Percentiles rank a stretch among this genome's conserved stretches.
phyloP scores from a whole-genome alignment of 441 rosid genomes.

The Gossypium schwendimanii region DNA sequence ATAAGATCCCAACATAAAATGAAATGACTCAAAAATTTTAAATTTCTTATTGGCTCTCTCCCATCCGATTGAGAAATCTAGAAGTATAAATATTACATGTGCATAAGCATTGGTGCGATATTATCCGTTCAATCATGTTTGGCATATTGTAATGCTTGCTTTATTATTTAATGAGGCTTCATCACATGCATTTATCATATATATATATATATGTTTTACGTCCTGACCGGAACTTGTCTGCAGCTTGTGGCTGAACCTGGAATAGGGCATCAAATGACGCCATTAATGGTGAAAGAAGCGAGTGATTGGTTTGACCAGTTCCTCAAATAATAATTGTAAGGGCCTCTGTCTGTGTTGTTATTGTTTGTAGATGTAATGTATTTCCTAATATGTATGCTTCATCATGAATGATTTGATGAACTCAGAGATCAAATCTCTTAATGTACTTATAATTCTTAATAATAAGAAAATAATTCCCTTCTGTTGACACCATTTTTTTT shows the following conservation, averaged over 20 bases:
- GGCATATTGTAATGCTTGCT: not conserved
- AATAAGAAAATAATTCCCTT: not conserved
- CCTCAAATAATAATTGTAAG: conserved; percentile 32
- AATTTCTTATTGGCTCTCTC: not conserved
- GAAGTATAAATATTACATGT: not conserved
- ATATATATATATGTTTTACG: not conserved
- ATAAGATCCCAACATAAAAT: too few species aligned
- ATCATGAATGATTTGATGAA: not conserved
- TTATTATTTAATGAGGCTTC: not conserved
- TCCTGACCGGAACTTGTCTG: not conserved
- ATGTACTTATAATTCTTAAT: not conserved
- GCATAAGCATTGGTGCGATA: not conserved
- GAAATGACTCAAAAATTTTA: too few species aligned
- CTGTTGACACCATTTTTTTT: too few species aligned
- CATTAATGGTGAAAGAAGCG: conserved; percentile 71
- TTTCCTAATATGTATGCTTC: not conserved
- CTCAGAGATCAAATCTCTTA: not conserved
- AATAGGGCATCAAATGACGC: conserved; percentile 64
- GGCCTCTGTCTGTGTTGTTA: not conserved
- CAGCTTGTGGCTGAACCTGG: conserved; percentile 73
- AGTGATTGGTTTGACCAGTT: conserved; percentile 77
- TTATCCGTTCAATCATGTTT: not conserved
- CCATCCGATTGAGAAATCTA: not conserved
- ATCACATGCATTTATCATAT: not conserved
- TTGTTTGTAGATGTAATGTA: not conserved